phyloP scores from a whole-genome alignment of 768 basidiomycete species.

The Nidularia sp. region DNA sequence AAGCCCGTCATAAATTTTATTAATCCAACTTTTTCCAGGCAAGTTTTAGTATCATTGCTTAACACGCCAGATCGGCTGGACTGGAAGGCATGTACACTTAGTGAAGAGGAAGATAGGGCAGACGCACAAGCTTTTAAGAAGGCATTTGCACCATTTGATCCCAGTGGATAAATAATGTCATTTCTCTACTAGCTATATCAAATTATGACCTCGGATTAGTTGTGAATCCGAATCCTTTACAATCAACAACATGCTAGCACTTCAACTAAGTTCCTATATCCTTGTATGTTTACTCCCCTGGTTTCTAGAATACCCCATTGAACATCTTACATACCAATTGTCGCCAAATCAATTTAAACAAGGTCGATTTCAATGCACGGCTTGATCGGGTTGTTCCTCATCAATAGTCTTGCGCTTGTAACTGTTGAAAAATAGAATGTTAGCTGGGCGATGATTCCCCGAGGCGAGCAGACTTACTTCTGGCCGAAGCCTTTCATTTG shows the following conservation, averaged over 20 bases:
- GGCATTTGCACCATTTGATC: constrained; percentile 76
- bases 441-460: background rate
- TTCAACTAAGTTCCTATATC: too few species aligned
- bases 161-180: constrained; percentile 14
- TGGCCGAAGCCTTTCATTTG: constrained; percentile 66
- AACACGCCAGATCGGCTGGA: constrained; percentile 76
- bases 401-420: constrained; percentile 15
- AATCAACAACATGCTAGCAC: too few species aligned
- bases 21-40: constrained; percentile 38
- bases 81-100: constrained; percentile 85
- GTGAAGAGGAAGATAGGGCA: constrained; percentile 80
- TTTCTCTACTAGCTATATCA: background rate
- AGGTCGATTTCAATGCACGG: constrained; percentile 3
- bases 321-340: too few species aligned
- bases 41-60: constrained; percentile 76
- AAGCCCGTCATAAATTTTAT: background rate
- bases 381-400: constrained; percentile 12
- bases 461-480: constrained; percentile 30
- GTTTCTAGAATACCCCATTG: too few species aligned
- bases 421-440: constrained; percentile 9
- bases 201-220: too few species aligned
- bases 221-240: too few species aligned
- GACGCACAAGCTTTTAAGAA: constrained; percentile 83
- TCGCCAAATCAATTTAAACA: too few species aligned
- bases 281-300: too few species aligned